Base-by-base conservation (phyloP, 1,284 basidiomycete genomes). In the Ganoderma meredithae region DNA sequence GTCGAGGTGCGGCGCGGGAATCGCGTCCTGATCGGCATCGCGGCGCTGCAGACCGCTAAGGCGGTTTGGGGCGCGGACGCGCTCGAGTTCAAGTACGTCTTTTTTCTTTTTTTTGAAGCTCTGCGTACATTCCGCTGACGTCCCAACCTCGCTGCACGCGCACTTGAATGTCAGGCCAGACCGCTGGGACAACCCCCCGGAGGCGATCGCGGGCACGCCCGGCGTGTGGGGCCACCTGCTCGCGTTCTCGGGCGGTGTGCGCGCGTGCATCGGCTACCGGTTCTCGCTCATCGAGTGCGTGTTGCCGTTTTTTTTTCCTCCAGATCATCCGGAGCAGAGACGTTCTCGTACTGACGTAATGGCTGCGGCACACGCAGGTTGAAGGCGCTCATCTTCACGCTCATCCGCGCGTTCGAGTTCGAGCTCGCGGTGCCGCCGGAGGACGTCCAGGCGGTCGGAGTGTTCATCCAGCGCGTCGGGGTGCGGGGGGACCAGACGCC, bases 281-380 rank as follows among this genome's bases (percentile, higher is more conserved):
- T 93, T 94, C 74, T 85, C 91, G 1, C 73, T 93, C 27, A 81
- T 87, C 22, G 91, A 93, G 87, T 89, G 71, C 69, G n/a, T n/a
- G n/a, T n/a, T n/a, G n/a, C n/a, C n/a, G n/a, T n/a, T n/a, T n/a
- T n/a, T n/a, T n/a, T n/a, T n/a, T n/a, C n/a, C n/a, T n/a, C n/a
- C n/a, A n/a, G n/a, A n/a, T n/a, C n/a, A n/a, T n/a, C n/a, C n/a
- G n/a, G n/a, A n/a, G n/a, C n/a, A n/a, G n/a, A n/a, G n/a, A n/a
- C n/a, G n/a, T n/a, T n/a, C n/a, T n/a, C n/a, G n/a, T n/a, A n/a
- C n/a, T n/a, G n/a, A n/a, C n/a, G n/a, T n/a, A n/a, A n/a, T n/a
- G n/a, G n/a, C n/a, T n/a, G n/a, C n/a, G 10, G 19, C 6, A 25
- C 68, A 36, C 13, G 15, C 68, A 87, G 85, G 74, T 84, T 83